phyloP scores from a whole-genome alignment of 225 moss, liverwort and hornwort species.

The Bryoerythrophyllum caledonicum region DNA sequence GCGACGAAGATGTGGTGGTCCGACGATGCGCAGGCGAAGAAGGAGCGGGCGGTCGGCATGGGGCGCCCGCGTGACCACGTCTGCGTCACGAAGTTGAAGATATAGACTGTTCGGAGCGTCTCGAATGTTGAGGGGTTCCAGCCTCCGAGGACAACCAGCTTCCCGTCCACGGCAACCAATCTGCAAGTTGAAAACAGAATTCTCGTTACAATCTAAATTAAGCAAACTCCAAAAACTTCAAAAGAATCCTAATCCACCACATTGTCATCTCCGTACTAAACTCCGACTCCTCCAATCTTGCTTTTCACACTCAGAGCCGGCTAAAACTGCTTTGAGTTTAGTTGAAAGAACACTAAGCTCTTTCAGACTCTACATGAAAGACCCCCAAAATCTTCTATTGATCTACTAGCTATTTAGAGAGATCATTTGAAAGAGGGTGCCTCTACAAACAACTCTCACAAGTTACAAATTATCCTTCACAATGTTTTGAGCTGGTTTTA shows the following conservation, averaged over 20 bases:
- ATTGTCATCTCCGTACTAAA: neutral
- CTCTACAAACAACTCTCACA: no score
- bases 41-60: conserved; percentile 67
- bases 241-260: neutral
- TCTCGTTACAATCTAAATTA: neutral
- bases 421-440: no score
- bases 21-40: conserved; percentile 66
- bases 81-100: conserved; percentile 60
- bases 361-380: no score
- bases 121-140: conserved; percentile 80
- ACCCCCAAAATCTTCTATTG: no score
- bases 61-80: conserved; percentile 60
- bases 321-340: no score
- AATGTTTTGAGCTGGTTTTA: neutral
- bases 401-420: no score
- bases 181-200: conserved; percentile 23
- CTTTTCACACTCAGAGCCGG: no score
- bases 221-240: neutral
- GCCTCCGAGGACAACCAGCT: conserved; percentile 70
- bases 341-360: no score
- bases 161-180: conserved; percentile 54
- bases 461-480: neutral
- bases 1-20: conserved; percentile 55
- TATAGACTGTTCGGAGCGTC: conserved; percentile 56
- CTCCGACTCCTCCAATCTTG: neutral